Evolutionary conservation across 768 basidiomycete species (phyloP), one percentile per base, ranked within the genome.

Genomic region (Lyophyllum shimeji): DNA sequence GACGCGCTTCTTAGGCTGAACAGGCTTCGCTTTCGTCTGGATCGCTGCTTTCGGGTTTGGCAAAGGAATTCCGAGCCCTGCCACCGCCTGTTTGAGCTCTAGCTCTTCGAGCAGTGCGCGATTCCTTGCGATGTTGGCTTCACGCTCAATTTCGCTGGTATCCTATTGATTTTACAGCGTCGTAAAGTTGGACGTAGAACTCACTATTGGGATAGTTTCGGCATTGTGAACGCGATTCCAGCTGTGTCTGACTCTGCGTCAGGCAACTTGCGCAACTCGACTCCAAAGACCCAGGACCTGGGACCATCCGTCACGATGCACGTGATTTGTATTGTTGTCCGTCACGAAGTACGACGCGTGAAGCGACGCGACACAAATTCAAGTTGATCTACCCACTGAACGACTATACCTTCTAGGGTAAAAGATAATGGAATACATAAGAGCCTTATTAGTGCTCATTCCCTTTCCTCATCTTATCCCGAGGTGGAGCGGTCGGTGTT

Each of bases 61-160:
- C 68, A 82, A 71, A 9, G 77, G 67, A 9, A 83, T 63, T 18
- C 78, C 76, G 7, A 89, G 74, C 15, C 73, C 68, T 5, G 74
- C 70, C 34, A 78, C 77, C 1, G 82, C 83, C 60, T 81, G 81
- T 62, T 82, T 80, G 29, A 90, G 75, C 17, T 89, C 83, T 17
- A 93, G 80, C 64, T 90, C 71, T 60, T 89, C 84, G 34, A 94
- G 76, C 8, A 93, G 74, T 2, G 83, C 86, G 42, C 82, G 85
- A 66, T 94, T 94, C 49, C 88, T 81, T 12, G 88, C 90, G 44
- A 93, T 91, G 63, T 91, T 93, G 8, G 84, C 86, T 66, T 89
- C 85, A 18, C 91, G 85, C 61, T 91, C 87, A 20, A 80, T 72
- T 71, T 92, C 91, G 67, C 78, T 78, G 49, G 7, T 44, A 7